Conservation (phyloP, 176 grass and related monocot genomes). For the Oryza punctata region DNA sequence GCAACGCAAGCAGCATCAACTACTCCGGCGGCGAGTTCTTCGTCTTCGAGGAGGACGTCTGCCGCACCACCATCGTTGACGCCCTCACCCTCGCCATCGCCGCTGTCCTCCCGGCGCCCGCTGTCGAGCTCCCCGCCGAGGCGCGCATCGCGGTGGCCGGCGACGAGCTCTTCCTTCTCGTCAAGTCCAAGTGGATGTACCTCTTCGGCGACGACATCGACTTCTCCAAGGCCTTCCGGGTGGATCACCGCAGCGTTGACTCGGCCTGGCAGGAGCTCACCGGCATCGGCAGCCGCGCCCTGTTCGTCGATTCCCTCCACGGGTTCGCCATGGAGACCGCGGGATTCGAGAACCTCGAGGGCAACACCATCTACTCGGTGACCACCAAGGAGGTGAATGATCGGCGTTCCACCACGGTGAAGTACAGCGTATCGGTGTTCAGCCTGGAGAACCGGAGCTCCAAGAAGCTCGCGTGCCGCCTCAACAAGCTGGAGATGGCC, state of each 20-base stretch:
- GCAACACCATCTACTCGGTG: conserved; percentile 45
- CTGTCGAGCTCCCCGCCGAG: conserved; percentile 41
- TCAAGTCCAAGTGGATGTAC: conserved; percentile 56
- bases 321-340: conserved; percentile 40
- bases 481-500: conserved; percentile 29
- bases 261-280: conserved; percentile 33
- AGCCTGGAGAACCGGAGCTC: conserved; percentile 29
- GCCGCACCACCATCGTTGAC: conserved; percentile 57
- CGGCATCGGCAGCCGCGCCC: conserved; percentile 40
- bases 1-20: conserved; percentile 55
- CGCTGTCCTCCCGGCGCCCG: conserved; percentile 24
- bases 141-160: conserved; percentile 40
- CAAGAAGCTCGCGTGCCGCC: conserved; percentile 29
- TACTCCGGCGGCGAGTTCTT: conserved; percentile 51
- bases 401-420: conserved; percentile 34
- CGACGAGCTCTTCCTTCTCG: conserved; percentile 54
- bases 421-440: conserved; percentile 31
- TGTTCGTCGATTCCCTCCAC: conserved; percentile 45
- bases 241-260: conserved; percentile 26
- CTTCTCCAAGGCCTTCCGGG: conserved; percentile 49
- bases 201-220: conserved; percentile 43
- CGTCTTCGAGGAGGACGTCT: conserved; percentile 62
- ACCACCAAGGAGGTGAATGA: conserved; percentile 14
- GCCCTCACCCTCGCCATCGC: neutral
- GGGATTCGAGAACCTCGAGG: conserved; percentile 40